Percentiles rank a stretch among this genome's conserved stretches.
Evolutionary conservation across 352 stramenopile species (phyloP).

Genomic region (Pythium rhizo-oryzae): DNA sequence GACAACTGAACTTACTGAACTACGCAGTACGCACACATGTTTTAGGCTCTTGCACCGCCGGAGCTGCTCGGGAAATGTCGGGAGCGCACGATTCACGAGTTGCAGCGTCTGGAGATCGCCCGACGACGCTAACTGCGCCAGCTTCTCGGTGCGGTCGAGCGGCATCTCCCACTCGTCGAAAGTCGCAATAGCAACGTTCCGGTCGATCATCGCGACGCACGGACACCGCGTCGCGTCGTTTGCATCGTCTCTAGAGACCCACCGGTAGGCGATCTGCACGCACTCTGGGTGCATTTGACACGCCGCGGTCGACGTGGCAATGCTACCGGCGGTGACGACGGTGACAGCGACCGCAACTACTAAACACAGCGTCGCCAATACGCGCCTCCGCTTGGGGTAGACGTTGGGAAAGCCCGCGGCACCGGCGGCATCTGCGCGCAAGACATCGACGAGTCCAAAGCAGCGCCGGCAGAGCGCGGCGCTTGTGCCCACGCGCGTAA

Average conservation of each 20-base stretch:
- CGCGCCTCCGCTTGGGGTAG: neutral
- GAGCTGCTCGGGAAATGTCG: slow-evolving; percentile 33
- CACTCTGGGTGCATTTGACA: slow-evolving; percentile 9
- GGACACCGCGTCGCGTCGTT: slow-evolving; percentile 1
- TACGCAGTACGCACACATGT: slow-evolving; percentile 42
- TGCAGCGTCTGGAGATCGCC: slow-evolving; percentile 39
- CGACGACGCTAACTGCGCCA: slow-evolving; percentile 27
- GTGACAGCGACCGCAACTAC: neutral
- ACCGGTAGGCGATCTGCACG: slow-evolving; percentile 5
- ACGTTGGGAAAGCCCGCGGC: neutral
- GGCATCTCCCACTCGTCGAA: slow-evolving; percentile 38
- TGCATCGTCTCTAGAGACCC: neutral
- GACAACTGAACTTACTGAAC: no score
- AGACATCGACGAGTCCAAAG: neutral
- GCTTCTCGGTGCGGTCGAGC: slow-evolving; percentile 34
- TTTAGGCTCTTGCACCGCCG: slow-evolving; percentile 33
- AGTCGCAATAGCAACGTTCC: slow-evolving; percentile 19
- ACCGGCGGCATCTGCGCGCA: neutral
- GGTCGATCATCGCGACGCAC: slow-evolving; percentile 11
- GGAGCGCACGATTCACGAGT: slow-evolving; percentile 38
- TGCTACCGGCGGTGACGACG: slow-evolving; percentile 2
- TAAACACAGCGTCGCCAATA: neutral
- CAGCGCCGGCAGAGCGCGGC: slow-evolving; percentile 32
- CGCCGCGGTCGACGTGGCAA: neutral
- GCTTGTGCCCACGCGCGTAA: slow-evolving; percentile 36